Evolutionary conservation across 768 basidiomycete genomes (phyloP).

Genomic region (Pleurotus giganteus): DNA sequence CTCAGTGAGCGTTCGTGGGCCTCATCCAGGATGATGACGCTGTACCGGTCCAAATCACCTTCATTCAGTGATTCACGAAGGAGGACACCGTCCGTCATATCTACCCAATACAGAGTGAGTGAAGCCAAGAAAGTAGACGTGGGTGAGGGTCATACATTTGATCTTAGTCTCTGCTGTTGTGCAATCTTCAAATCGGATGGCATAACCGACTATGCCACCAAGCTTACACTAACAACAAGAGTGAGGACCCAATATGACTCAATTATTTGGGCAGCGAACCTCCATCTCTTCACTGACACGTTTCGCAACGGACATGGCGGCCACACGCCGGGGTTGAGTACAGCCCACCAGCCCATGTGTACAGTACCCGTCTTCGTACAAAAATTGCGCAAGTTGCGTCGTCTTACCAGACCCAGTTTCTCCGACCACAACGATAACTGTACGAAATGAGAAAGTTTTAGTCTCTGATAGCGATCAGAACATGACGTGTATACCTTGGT

Average conservation of each 20-base stretch:
- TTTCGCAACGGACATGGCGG: constrained; percentile 99
- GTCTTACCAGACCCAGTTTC: constrained; percentile 99
- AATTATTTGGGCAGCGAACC: constrained; percentile 42
- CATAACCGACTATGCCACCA: constrained; percentile 90
- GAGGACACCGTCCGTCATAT: constrained; percentile 98
- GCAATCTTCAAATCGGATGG: constrained; percentile 98
- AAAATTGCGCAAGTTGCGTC: constrained; percentile 91
- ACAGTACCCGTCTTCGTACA: constrained; percentile 97
- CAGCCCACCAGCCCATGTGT: constrained; percentile 89
- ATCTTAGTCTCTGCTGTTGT: constrained; percentile 93
- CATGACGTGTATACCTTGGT: constrained; percentile 66
- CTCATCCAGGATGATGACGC: constrained; percentile 97
- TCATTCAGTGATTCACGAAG: constrained; percentile 98
- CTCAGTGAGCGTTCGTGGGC: constrained; percentile 97
- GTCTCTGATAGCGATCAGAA: background rate
- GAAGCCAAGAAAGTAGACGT: background rate
- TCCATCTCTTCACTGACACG: constrained; percentile 99
- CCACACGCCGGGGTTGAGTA: constrained; percentile 97
- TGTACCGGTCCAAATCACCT: constrained; percentile 96
- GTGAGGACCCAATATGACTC: background rate
- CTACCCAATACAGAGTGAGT: constrained; percentile 35
- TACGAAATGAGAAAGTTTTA: constrained; percentile 2
- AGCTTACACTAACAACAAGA: constrained; percentile 67
- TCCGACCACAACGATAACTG: constrained; percentile 94
- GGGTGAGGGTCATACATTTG: constrained; percentile 68